Conservation (phyloP, 106 monocot species). For the Alisma plantagoaquatica region DNA sequence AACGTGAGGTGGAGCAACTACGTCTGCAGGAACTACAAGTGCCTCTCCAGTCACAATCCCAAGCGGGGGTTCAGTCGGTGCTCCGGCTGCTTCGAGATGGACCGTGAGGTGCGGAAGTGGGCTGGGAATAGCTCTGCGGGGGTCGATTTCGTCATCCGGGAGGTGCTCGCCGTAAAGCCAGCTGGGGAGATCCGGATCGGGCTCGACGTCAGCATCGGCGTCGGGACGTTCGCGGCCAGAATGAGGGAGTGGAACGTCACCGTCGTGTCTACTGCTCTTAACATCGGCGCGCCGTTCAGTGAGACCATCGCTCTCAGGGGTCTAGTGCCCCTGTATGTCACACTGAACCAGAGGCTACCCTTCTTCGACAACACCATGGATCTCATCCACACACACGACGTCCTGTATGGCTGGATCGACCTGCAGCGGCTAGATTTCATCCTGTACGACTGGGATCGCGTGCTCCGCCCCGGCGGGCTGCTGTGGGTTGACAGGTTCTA, state of each 20-base stretch:
- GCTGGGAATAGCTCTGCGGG: constrained; percentile 26
- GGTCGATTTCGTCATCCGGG: constrained; percentile 41
- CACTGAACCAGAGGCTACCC: constrained; percentile 53
- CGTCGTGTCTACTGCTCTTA: constrained; percentile 64
- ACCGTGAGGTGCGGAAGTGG: constrained; percentile 67
- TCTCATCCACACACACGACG: constrained; percentile 54
- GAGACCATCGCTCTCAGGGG: constrained; percentile 73
- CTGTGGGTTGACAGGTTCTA: constrained; percentile 43
- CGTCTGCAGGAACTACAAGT: constrained; percentile 48
- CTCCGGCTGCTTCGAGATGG: constrained; percentile 70
- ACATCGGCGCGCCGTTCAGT: constrained; percentile 72
- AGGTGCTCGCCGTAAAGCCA: constrained; percentile 57
- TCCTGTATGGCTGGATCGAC: constrained; percentile 38
- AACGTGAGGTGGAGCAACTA: constrained; percentile 81
- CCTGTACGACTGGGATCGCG: constrained; percentile 34
- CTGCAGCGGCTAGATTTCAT: constrained; percentile 33
- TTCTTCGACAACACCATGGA: constrained; percentile 96
- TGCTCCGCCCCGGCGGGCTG: constrained; percentile 30
- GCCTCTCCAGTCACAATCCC: constrained; percentile 40
- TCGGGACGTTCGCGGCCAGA: constrained; percentile 74
- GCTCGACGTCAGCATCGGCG: constrained; percentile 60
- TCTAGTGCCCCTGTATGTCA: constrained; percentile 47
- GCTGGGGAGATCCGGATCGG: constrained; percentile 75
- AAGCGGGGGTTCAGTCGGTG: constrained; percentile 57
- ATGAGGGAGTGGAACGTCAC: constrained; percentile 82